Evolutionary conservation across 371 early-diverging fungal species (phyloP).

Genomic region (Saksenaea vasiformis): DNA sequence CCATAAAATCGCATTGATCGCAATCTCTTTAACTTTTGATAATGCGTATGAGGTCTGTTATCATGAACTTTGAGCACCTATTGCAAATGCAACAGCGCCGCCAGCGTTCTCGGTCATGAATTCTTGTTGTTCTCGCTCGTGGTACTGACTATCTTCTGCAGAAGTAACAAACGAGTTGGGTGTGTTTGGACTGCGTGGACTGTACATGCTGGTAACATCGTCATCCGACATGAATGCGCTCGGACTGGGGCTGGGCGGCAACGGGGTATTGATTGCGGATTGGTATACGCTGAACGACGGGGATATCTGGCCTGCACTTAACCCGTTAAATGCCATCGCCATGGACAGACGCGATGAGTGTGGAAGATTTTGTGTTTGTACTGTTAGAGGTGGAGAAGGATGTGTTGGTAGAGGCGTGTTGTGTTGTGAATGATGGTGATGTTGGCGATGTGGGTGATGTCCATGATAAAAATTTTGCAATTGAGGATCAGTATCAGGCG

Average conservation of each 20-base stretch:
- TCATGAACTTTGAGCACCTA: constrained; percentile 3
- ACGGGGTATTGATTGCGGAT: constrained; percentile 15
- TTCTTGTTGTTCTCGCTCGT: constrained; percentile 10
- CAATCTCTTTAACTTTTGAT: too few species aligned
- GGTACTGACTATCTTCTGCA: constrained; percentile 4
- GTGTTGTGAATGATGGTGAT: not conserved
- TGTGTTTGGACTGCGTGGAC: constrained; percentile 25
- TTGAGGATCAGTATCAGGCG: constrained; percentile 16
- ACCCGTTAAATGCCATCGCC: not conserved
- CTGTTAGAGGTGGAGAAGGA: constrained; percentile 7
- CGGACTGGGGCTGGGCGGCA: constrained; percentile 24
- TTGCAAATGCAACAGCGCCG: not conserved
- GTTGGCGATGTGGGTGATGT: constrained; percentile 1
- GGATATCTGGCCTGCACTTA: constrained; percentile 2
- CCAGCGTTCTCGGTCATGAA: not conserved
- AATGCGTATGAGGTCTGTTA: not conserved
- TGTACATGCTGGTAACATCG: constrained; percentile 16
- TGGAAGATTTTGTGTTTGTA: constrained; percentile 15
- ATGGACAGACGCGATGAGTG: not conserved
- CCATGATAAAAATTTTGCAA: constrained; percentile 7
- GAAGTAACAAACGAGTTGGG: constrained; percentile 7
- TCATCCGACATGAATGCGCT: constrained; percentile 25
- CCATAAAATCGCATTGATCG: too few species aligned
- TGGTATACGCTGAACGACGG: constrained; percentile 4
- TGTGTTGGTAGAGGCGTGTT: constrained; percentile 9